phyloP scores from a whole-genome alignment of 306 rosid genomes.

The Alnus glutinosa region DNA sequence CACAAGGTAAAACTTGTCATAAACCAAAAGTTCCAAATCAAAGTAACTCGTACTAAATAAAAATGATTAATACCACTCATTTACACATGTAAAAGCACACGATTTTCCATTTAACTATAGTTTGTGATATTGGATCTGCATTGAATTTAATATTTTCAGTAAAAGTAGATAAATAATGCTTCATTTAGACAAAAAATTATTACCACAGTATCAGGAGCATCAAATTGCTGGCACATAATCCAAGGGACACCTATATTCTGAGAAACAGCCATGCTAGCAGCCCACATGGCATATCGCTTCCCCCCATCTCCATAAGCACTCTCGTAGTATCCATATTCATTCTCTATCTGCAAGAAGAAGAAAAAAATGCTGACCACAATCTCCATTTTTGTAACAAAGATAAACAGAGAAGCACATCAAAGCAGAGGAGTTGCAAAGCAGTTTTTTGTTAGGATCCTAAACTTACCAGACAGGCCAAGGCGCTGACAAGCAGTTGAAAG shows the following conservation, averaged over 20 bases:
- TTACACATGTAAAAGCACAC: background rate
- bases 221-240: slow-evolving; percentile 97
- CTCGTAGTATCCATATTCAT: slow-evolving; percentile 88
- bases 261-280: slow-evolving; percentile 91
- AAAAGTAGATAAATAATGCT: background rate
- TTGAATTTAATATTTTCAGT: background rate
- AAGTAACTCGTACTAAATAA: background rate
- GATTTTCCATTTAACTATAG: slow-evolving; percentile 1
- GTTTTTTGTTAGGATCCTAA: slow-evolving; percentile 2
- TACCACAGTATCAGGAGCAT: slow-evolving; percentile 97
- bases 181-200: slow-evolving; percentile 21
- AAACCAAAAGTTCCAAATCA: too few relatives aligned
- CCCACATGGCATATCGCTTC: slow-evolving; percentile 81
- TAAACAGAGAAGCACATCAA: slow-evolving; percentile 20
- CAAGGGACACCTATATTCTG: slow-evolving; percentile 88
- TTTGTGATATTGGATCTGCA: slow-evolving; percentile 13
- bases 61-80: background rate
- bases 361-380: slow-evolving; percentile 13
- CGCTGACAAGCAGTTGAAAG: slow-evolving; percentile 12
- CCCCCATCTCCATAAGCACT: slow-evolving; percentile 77
- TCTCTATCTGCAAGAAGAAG: slow-evolving; percentile 69
- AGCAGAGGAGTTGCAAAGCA: slow-evolving; percentile 12
- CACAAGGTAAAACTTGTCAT: too few relatives aligned
- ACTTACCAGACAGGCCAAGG: background rate
- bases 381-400: slow-evolving; percentile 18